Evolutionary conservation across 1,284 basidiomycete species (phyloP), one percentile per base, ranked within the genome.

Genomic region (Erythrobasidium hasegawianum): DNA sequence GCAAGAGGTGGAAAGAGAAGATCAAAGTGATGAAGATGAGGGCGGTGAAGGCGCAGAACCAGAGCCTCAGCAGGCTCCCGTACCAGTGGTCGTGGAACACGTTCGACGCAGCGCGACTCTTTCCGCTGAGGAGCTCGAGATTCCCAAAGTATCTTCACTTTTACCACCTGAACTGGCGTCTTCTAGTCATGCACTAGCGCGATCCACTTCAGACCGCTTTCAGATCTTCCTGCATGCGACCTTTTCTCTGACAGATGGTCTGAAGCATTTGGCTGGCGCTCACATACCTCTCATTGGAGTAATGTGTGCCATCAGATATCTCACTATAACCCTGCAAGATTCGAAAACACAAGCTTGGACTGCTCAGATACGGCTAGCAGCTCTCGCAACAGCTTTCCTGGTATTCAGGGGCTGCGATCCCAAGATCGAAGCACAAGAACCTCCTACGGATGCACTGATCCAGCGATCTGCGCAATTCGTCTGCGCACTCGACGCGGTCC

Each of bases 391-490:
- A 54, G 61, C 40, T 18, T 41, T 38, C 20, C 43, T 56, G 4
- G 40, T 29, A 2, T 38, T 16, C 10, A 53, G 38, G 4, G 50
- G 29, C 10, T 40, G 43, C 52, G 8, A 22, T 11, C 7, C 52
- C 7, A n/a, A 54, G 52, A 7, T 22, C 14, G 40, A 52, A 29
- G 43, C 26, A 2, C 50, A 18, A 18, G 43, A 27, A 43, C 59
- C 33, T 7, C 18, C 49, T 8, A 18, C 47, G 13, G 54, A 62
- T 43, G 38, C 40, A 14, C n/a, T n/a, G 22, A 54, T 62, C 20
- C 61, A 64, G 41, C 61, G 61, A 14, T 45, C 61, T 14, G 61
- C 61, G 2, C 53, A 64, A 18, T 26, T 64, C 11, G 52, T 54
- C 5, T 56, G 53, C 24, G 38, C 61, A 22, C 61, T 64, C 29